Conservation (phyloP, 2,329 filamentous ascomycete genomes). For the Paramyrothecium roridum region DNA sequence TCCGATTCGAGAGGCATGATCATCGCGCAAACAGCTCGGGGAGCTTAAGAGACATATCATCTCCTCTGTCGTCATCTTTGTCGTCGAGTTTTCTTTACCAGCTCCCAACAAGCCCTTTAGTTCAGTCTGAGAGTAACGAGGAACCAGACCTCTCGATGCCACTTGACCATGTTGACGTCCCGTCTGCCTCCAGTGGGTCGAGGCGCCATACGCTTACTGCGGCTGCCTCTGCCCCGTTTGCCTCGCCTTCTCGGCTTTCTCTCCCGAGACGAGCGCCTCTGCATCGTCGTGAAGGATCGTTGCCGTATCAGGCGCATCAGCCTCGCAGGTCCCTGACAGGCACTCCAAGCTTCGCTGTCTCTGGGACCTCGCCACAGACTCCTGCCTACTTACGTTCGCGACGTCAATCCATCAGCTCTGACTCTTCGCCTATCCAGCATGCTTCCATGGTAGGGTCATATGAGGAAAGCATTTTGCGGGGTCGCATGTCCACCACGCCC, state of each 20-base stretch:
- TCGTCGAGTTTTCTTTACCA: conserved; percentile 81
- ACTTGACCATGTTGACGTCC: conserved; percentile 48
- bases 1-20: conserved; percentile 36
- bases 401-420: conserved; percentile 68
- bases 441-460: conserved; percentile 97
- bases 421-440: conserved; percentile 76
- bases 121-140: conserved; percentile 82
- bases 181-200: conserved; percentile 32
- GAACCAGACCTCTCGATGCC: conserved; percentile 59
- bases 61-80: conserved; percentile 67
- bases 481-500: conserved; percentile 93
- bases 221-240: conserved; percentile 44
- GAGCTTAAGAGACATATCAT: conserved; percentile 44
- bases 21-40: conserved; percentile 27
- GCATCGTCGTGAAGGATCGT: conserved; percentile 55
- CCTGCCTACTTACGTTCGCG: conserved; percentile 53
- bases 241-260: conserved; percentile 32
- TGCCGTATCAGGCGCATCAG: conserved; percentile 75
- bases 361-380: conserved; percentile 45
- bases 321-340: conserved; percentile 72
- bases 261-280: conserved; percentile 21
- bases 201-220: conserved; percentile 73
- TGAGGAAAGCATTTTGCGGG: conserved; percentile 91
- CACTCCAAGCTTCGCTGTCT: conserved; percentile 37
- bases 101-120: conserved; percentile 86